phyloP scores from a whole-genome alignment of 345 rosid species.

The Euclidium syriacum region DNA sequence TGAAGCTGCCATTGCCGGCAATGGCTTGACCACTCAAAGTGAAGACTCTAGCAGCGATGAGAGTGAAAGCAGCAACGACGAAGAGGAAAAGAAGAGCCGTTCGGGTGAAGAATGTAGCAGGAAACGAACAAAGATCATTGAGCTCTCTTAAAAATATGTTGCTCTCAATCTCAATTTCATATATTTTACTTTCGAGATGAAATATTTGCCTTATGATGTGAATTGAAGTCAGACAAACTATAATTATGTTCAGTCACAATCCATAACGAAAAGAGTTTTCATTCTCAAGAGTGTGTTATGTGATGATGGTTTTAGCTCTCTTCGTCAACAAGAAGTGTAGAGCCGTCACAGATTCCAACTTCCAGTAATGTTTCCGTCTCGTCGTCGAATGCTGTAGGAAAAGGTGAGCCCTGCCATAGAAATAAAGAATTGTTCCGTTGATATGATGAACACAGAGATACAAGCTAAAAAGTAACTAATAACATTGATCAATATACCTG shows the following conservation, averaged over 20 bases:
- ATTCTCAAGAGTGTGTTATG: neutral
- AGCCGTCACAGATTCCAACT: slow-evolving; percentile 54
- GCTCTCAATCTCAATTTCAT: neutral
- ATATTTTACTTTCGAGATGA: neutral
- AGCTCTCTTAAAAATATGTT: slow-evolving; percentile 5
- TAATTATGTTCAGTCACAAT: neutral
- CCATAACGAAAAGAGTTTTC: neutral
- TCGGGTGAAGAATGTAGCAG: neutral
- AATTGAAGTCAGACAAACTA: neutral
- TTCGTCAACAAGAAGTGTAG: slow-evolving; percentile 72
- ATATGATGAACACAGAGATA: neutral
- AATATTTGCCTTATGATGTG: neutral
- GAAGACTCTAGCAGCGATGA: slow-evolving; percentile 37
- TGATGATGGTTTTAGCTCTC: slow-evolving; percentile 32
- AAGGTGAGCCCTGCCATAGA: slow-evolving; percentile 61
- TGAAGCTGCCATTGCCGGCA: slow-evolving; percentile 58
- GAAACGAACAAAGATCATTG: slow-evolving; percentile 21
- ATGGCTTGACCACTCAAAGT: slow-evolving; percentile 25
- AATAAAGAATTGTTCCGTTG: neutral
- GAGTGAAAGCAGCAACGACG: slow-evolving; percentile 2
- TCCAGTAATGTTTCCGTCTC: slow-evolving; percentile 72
- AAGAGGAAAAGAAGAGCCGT: neutral
- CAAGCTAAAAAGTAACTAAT: neutral
- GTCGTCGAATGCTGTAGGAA: slow-evolving; percentile 64
- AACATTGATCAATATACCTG: slow-evolving; percentile 39